These are phyloP conservation scores for Hericium coralloides DNA, from an alignment of 768 basidiomycete genomes.

Conservation along the genomic window DNA sequence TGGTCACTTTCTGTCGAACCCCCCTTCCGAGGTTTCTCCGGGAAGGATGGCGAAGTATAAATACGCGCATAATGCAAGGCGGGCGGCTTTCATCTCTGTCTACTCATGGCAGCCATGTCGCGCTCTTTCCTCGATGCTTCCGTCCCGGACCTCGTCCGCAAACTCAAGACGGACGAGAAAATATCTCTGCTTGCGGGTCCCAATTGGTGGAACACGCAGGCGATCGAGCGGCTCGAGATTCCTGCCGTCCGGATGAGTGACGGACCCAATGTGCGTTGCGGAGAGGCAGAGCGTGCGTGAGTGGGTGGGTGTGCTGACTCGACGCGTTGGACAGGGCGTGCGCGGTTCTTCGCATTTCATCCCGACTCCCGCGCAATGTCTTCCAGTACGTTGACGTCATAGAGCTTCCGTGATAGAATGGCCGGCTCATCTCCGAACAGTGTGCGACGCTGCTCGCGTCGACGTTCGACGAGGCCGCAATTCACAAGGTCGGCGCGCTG, in stretches of 20 bases:
- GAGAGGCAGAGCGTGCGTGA: too few relatives aligned
- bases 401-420: not conserved
- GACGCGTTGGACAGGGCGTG: conserved; percentile 37
- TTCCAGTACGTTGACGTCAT: conserved; percentile 35
- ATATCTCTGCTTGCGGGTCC: conserved; percentile 53
- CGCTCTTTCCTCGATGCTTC: conserved; percentile 44
- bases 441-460: conserved; percentile 64
- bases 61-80: too few relatives aligned
- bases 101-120: conserved; percentile 13
- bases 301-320: too few relatives aligned
- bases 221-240: conserved; percentile 49
- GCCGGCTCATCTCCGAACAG: conserved; percentile 20
- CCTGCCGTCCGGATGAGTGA: conserved; percentile 66
- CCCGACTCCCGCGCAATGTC: conserved; percentile 52
- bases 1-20: not conserved
- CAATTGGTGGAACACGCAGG: conserved; percentile 63
- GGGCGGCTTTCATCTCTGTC: too few relatives aligned
- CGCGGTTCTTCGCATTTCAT: conserved; percentile 60
- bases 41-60: too few relatives aligned
- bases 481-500: conserved; percentile 45
- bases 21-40: too few relatives aligned
- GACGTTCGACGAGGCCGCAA: conserved; percentile 55
- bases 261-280: conserved; percentile 45
- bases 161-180: conserved; percentile 54
- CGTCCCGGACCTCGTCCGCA: conserved; percentile 40